Conservation (phyloP, 495 filamentous ascomycete genomes). For the Annulohypoxylon maeteangense region DNA sequence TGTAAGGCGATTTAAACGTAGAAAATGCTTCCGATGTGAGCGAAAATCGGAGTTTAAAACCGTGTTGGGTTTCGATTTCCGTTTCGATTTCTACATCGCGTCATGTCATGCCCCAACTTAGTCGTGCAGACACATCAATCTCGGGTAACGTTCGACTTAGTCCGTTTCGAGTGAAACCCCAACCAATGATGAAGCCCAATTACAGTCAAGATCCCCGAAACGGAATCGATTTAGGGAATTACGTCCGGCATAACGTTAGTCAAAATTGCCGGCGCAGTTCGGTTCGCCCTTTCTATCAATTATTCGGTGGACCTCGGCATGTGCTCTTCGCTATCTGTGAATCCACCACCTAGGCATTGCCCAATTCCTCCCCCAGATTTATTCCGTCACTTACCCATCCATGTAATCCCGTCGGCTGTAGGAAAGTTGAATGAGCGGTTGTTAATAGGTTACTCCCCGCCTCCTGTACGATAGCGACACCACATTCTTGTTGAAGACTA, state of each 20-base stretch:
- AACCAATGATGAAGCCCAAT: conserved; percentile 18
- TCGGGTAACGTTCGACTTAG: conserved; percentile 2
- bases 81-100: conserved; percentile 3
- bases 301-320: conserved; percentile 46
- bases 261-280: conserved; percentile 36
- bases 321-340: conserved; percentile 33
- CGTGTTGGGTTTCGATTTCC: neutral
- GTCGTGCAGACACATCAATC: neutral
- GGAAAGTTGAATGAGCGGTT: neutral
- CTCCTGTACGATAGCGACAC: conserved; percentile 6
- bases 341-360: conserved; percentile 11
- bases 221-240: conserved; percentile 4
- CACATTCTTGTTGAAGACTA: neutral
- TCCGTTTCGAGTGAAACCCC: conserved; percentile 4
- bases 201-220: neutral
- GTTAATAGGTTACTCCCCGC: conserved; percentile 18
- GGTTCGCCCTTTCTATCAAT: conserved; percentile 1
- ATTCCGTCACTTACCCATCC: conserved; percentile 33
- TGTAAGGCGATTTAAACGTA: neutral
- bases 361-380: conserved; percentile 24
- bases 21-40: neutral
- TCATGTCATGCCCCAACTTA: neutral
- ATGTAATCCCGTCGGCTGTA: conserved; percentile 32
- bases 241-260: conserved; percentile 33
- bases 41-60: neutral